Evolutionary conservation across 768 basidiomycete genomes (phyloP).

Genomic region (Suillus placidus): DNA sequence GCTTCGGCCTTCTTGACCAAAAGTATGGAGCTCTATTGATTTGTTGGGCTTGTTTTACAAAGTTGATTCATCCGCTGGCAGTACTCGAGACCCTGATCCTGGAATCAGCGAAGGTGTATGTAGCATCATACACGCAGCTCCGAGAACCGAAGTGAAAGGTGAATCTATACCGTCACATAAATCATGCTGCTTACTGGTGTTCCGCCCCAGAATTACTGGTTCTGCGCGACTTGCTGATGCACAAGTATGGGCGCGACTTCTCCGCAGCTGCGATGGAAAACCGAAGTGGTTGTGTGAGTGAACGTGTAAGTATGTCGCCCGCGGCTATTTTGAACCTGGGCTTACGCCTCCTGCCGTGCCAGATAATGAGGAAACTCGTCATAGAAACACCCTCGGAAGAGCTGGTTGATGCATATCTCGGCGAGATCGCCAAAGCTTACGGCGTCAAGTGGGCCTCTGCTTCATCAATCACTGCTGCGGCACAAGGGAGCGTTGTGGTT

Average conservation of each 20-base stretch:
- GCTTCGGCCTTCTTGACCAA: constrained; percentile 90
- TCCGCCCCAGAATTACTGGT: constrained; percentile 74
- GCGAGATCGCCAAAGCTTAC: constrained; percentile 89
- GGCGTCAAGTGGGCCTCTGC: constrained; percentile 66
- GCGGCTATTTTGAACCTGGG: neutral
- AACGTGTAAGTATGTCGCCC: constrained; percentile 58
- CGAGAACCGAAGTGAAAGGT: constrained; percentile 91
- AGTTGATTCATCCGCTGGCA: constrained; percentile 31
- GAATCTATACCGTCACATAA: constrained; percentile 5
- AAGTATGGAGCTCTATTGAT: constrained; percentile 52
- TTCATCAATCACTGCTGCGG: constrained; percentile 29
- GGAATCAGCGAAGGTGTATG: constrained; percentile 86
- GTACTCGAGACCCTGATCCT: constrained; percentile 83
- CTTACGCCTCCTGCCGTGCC: constrained; percentile 12
- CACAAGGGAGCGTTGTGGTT: constrained; percentile 44
- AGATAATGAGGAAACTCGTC: constrained; percentile 78
- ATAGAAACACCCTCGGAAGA: constrained; percentile 69
- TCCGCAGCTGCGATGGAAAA: constrained; percentile 87
- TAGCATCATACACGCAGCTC: constrained; percentile 88
- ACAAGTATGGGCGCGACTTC: constrained; percentile 94
- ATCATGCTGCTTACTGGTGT: constrained; percentile 11
- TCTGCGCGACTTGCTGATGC: constrained; percentile 91
- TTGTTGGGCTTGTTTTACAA: constrained; percentile 11
- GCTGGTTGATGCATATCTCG: constrained; percentile 86
- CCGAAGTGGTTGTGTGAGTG: constrained; percentile 75